Percentiles rank a stretch among this genome's conserved stretches.
These are phyloP conservation scores for Boletus edulis DNA, from an alignment of 768 basidiomycete species.

Conservation along the genomic window DNA sequence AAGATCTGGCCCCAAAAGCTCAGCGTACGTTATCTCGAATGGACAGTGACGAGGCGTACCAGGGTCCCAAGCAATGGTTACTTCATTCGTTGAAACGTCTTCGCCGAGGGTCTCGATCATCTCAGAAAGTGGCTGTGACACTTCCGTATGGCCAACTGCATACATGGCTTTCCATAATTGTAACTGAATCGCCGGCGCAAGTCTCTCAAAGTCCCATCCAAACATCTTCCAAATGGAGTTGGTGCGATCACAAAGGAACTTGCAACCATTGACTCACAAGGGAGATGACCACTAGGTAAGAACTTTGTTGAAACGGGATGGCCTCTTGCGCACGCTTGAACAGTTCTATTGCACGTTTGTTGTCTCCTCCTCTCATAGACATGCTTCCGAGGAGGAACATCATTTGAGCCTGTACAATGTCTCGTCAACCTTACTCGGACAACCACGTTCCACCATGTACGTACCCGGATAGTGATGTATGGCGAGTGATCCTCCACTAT, in stretches of 20 bases:
- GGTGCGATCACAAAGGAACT: not conserved
- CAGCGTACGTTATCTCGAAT: too few relatives aligned
- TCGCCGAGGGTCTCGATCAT: too few relatives aligned
- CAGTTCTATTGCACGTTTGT: not conserved
- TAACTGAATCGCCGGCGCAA: not conserved
- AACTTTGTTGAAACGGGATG: not conserved
- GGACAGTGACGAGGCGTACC: too few relatives aligned
- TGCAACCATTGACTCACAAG: not conserved
- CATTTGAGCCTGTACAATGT: not conserved
- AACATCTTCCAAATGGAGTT: slow-evolving; percentile 1
- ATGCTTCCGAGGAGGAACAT: not conserved
- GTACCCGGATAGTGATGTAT: too few relatives aligned
- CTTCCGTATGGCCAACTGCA: not conserved
- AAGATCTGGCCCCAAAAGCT: too few relatives aligned
- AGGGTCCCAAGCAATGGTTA: too few relatives aligned
- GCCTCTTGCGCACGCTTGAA: not conserved
- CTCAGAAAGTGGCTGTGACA: too few relatives aligned
- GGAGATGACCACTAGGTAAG: not conserved
- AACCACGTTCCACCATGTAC: not conserved
- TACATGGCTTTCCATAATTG: not conserved
- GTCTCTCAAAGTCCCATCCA: slow-evolving; percentile 16
- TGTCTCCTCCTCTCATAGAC: not conserved
- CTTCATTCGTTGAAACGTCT: too few relatives aligned
- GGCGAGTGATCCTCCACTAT: too few relatives aligned
- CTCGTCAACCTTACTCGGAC: not conserved